Evolutionary conservation across 768 basidiomycete genomes (phyloP).

Genomic region (Hortiboletus campestris): DNA sequence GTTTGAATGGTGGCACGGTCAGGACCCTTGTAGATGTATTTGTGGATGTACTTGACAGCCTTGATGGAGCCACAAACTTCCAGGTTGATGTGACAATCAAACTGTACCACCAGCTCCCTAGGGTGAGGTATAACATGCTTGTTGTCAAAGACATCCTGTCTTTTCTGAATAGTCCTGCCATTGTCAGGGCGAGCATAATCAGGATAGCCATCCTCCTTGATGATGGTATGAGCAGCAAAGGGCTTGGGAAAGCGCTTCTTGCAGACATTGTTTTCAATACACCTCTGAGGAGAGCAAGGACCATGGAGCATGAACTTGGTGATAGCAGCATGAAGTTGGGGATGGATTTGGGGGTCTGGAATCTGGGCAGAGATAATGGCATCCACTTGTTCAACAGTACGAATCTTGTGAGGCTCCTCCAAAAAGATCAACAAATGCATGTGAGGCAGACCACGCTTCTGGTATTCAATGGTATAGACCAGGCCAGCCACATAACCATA

Average conservation of each 20-base stretch:
- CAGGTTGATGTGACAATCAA: slow-evolving; percentile 49
- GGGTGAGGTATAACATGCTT: slow-evolving; percentile 44
- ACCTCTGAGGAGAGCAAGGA: slow-evolving; percentile 33
- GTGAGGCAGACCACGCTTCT: background rate
- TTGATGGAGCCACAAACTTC: slow-evolving; percentile 39
- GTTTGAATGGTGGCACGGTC: background rate
- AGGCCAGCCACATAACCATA: slow-evolving; percentile 43
- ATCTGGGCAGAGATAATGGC: background rate
- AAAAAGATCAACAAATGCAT: background rate
- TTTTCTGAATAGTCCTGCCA: slow-evolving; percentile 29
- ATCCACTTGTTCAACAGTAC: background rate
- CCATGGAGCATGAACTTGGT: slow-evolving; percentile 44
- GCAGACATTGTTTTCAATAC: slow-evolving; percentile 25
- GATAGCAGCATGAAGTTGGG: slow-evolving; percentile 20
- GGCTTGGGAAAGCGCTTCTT: slow-evolving; percentile 43
- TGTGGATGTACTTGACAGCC: slow-evolving; percentile 39
- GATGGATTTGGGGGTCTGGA: background rate
- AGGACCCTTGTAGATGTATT: slow-evolving; percentile 43
- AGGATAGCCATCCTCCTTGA: slow-evolving; percentile 43
- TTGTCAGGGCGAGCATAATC: slow-evolving; percentile 35
- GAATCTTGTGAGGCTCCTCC: background rate
- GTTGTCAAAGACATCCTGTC: too few relatives aligned
- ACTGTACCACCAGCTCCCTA: slow-evolving; percentile 34
- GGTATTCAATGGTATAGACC: slow-evolving; percentile 48
- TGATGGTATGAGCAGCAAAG: slow-evolving; percentile 34